Evolutionary conservation across 2,329 filamentous ascomycete species (phyloP).

Genomic region (Monosporascus sp.): DNA sequence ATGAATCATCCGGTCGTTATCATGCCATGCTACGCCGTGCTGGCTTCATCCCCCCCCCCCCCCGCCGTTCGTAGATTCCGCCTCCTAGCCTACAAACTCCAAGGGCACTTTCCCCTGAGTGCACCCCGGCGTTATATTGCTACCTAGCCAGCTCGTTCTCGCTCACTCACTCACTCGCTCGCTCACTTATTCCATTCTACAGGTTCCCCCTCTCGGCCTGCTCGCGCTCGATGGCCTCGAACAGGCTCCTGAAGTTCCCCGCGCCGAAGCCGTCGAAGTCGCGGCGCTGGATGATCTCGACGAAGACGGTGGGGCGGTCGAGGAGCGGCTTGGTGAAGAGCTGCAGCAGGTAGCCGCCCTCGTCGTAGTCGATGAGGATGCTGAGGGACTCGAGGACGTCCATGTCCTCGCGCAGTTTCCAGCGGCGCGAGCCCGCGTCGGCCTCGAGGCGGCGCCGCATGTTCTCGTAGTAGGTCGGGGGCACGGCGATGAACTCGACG

Average conservation of each 20-base stretch:
- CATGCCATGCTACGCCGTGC: too few species aligned
- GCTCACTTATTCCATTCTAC: constrained; percentile 25
- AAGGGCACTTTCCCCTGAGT: too few species aligned
- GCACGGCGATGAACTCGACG: constrained; percentile 89
- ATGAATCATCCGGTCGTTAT: too few species aligned
- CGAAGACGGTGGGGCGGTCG: constrained; percentile 91
- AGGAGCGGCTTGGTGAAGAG: constrained; percentile 83
- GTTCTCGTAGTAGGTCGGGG: constrained; percentile 75
- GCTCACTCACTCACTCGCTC: too few species aligned
- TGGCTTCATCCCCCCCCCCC: too few species aligned
- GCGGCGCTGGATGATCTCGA: constrained; percentile 92
- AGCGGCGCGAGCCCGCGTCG: constrained; percentile 39
- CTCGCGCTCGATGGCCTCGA: constrained; percentile 92
- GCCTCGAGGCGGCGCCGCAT: constrained; percentile 70
- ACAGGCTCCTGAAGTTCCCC: constrained; percentile 91
- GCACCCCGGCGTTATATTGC: too few species aligned
- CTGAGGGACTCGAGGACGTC: constrained; percentile 71
- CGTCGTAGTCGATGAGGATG: constrained; percentile 93
- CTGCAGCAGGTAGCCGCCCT: constrained; percentile 76
- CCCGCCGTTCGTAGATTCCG: too few species aligned
- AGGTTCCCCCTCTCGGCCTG: constrained; percentile 83
- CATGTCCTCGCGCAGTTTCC: constrained; percentile 73
- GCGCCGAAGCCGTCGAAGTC: constrained; percentile 90
- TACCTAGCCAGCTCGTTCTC: neutral
- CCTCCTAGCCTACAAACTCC: too few species aligned